Conservation (phyloP, 352 stramenopile species). For the Salisapilia sapeloensis region DNA sequence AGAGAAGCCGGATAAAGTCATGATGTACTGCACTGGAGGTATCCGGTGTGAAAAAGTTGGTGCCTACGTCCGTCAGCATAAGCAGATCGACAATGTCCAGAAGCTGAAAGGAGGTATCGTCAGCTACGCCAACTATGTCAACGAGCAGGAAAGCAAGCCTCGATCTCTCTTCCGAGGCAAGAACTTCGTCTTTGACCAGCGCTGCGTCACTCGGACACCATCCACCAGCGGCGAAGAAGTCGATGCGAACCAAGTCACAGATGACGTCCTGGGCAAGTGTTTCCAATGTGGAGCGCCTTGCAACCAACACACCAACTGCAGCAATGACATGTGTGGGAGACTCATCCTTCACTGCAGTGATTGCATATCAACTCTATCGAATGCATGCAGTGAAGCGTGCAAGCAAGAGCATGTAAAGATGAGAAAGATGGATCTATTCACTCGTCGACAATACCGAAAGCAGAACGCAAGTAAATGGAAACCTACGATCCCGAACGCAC, state of each 20-base stretch:
- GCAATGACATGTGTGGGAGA: constrained; percentile 34
- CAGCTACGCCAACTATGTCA: constrained; percentile 36
- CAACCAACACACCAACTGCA: constrained; percentile 32
- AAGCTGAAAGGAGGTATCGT: constrained; percentile 43
- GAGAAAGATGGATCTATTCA: constrained; percentile 19
- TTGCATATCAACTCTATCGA: constrained; percentile 13
- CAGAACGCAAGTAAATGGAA: constrained; percentile 30
- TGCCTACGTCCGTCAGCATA: constrained; percentile 42
- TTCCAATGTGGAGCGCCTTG: constrained; percentile 40
- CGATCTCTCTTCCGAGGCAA: constrained; percentile 23
- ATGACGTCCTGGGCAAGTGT: constrained; percentile 38
- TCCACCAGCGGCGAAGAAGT: constrained; percentile 6
- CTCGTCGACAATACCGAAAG: constrained; percentile 42
- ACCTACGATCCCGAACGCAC: constrained; percentile 28
- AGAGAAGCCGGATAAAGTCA: constrained; percentile 18
- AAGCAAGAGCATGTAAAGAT: constrained; percentile 36
- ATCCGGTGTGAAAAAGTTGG: constrained; percentile 50
- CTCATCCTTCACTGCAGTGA: constrained; percentile 32
- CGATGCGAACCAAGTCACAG: constrained; percentile 26
- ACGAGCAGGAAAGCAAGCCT: constrained; percentile 11
- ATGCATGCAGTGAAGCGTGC: constrained; percentile 19
- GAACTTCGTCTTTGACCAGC: constrained; percentile 71
- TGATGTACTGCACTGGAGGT: constrained; percentile 51
- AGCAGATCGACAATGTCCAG: constrained; percentile 28
- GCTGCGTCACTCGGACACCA: constrained; percentile 22